A percentile compares a stretch with the other conserved stretches of the same genome.
Conservation (phyloP, 2,329 filamentous ascomycete genomes). For the Sporothrix brasiliensis region DNA sequence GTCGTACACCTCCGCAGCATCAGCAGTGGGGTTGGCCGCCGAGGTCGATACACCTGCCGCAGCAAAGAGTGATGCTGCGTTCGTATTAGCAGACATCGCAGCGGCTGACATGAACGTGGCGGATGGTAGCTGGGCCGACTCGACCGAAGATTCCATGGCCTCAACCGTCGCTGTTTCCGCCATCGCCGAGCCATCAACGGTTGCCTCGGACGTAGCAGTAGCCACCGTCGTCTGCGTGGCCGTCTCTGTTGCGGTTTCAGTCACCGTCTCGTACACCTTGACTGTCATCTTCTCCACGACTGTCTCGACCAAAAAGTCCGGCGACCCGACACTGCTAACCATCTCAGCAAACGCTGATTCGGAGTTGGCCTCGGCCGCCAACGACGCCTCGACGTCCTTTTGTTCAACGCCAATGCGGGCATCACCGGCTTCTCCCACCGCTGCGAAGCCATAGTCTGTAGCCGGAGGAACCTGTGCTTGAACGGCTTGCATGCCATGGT, state of each 20-base stretch:
- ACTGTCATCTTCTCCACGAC: conserved; percentile 38
- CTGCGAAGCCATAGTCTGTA: not conserved
- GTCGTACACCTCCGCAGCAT: not conserved
- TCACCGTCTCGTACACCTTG: conserved; percentile 38
- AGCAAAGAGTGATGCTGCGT: not conserved
- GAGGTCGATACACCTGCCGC: not conserved
- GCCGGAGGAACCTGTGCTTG: not conserved
- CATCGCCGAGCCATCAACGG: not conserved
- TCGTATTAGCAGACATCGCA: not conserved
- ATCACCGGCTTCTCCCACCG: not conserved
- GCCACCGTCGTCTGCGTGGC: conserved; percentile 33
- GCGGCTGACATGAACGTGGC: not conserved
- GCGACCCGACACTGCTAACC: not conserved
- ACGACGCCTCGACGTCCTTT: not conserved
- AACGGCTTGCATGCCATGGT: conserved; percentile 11
- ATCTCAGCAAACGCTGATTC: not conserved
- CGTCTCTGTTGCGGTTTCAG: conserved; percentile 38
- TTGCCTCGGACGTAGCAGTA: not conserved
- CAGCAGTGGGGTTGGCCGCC: not conserved
- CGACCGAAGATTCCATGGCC: not conserved
- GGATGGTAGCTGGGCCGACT: not conserved
- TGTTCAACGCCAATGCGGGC: not conserved
- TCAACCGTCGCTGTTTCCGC: not conserved
- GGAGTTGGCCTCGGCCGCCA: conserved; percentile 24
- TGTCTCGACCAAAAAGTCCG: conserved; percentile 31